phyloP scores from a whole-genome alignment of 148 eudicot species.

The Diospyros lotus region DNA sequence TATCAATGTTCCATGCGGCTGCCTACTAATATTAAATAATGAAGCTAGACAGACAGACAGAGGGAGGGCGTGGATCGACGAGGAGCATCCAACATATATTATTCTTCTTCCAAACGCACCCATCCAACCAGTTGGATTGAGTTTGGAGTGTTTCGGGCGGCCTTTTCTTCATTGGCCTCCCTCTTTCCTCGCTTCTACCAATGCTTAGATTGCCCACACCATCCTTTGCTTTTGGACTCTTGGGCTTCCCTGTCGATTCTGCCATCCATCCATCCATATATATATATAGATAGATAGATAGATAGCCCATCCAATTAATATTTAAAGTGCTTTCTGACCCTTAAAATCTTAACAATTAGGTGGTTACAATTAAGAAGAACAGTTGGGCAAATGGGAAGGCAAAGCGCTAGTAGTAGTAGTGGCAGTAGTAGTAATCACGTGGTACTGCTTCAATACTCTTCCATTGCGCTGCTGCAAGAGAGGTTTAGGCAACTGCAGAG shows the following conservation, averaged over 20 bases:
- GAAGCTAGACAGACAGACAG: constrained; percentile 6
- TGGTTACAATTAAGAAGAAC: not conserved
- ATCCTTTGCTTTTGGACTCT: constrained; percentile 37
- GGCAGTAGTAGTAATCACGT: constrained; percentile 18
- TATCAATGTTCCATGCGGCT: too few relatives aligned
- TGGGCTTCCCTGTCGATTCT: constrained; percentile 39
- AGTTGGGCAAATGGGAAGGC: constrained; percentile 23
- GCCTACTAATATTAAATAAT: too few relatives aligned
- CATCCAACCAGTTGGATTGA: constrained; percentile 64
- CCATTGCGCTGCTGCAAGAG: constrained; percentile 69
- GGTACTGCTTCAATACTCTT: constrained; percentile 36
- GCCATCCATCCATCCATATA: not conserved
- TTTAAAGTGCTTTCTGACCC: not conserved
- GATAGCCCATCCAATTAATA: not conserved
- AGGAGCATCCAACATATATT: constrained; percentile 26
- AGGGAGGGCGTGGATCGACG: constrained; percentile 37
- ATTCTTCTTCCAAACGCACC: constrained; percentile 75
- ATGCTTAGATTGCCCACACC: not conserved
- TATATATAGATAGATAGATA: constrained; percentile 14
- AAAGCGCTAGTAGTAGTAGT: not conserved
- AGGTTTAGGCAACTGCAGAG: constrained; percentile 65
- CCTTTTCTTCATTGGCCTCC: constrained; percentile 39
- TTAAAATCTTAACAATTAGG: not conserved
- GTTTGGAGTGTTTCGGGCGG: constrained; percentile 44
- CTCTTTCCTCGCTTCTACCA: constrained; percentile 23